phyloP scores from a whole-genome alignment of 2,329 filamentous ascomycete species.

The Talaromyces sp. region DNA sequence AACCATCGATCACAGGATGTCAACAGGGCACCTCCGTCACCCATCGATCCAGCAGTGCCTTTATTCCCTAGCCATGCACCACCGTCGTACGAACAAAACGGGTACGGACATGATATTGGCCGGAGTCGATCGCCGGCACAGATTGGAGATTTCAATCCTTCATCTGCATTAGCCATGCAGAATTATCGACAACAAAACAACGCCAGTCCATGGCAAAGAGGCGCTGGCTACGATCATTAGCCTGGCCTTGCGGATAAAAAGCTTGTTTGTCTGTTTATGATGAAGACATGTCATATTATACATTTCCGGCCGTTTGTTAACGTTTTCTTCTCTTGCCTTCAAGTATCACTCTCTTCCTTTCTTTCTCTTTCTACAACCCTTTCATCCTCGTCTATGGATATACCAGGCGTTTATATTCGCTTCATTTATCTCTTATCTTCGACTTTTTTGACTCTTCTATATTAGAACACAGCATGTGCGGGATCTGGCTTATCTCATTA shows the following conservation, averaged over 20 bases:
- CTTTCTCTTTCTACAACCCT: neutral
- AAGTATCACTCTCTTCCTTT: neutral
- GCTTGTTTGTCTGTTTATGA: constrained; percentile 27
- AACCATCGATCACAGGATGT: constrained; percentile 40
- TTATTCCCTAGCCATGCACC: constrained; percentile 44
- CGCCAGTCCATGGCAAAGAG: constrained; percentile 60
- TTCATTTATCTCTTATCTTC: constrained; percentile 12
- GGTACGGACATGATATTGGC: constrained; percentile 5
- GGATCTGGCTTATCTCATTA: constrained; percentile 7
- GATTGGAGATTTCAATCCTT: constrained; percentile 24
- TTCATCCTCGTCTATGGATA: constrained; percentile 8
- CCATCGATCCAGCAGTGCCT: constrained; percentile 43
- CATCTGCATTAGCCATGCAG: constrained; percentile 24
- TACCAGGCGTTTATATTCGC: constrained; percentile 13
- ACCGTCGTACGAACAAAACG: constrained; percentile 29
- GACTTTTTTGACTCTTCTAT: neutral
- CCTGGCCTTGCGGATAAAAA: constrained; percentile 4
- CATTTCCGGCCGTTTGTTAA: neutral
- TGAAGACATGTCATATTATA: constrained; percentile 32
- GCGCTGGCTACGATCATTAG: constrained; percentile 59
- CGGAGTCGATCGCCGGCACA: constrained; percentile 10
- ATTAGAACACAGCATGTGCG: constrained; percentile 13
- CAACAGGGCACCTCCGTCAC: constrained; percentile 37
- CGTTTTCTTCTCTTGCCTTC: neutral
- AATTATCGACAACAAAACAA: constrained; percentile 48